Base-by-base conservation (phyloP, 208 protist species). In the Leishmania turanica region DNA sequence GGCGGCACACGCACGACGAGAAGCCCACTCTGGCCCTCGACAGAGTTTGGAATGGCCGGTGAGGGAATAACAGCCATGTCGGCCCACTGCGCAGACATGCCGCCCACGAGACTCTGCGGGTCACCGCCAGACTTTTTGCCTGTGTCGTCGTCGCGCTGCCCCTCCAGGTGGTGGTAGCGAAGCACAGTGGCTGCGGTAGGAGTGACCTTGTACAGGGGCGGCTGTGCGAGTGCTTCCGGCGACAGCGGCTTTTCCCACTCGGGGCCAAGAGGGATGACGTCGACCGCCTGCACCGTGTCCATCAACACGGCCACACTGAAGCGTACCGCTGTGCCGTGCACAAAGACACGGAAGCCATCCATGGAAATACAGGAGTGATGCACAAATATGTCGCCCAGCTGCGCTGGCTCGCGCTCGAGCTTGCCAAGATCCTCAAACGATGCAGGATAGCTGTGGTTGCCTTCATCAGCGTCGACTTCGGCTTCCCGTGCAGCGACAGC, bases 301-400 rank as follows among this genome's bases (percentile, higher is more conserved):
- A 90, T 92, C 47, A 90, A 51, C 78, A 88, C 84, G 17, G 77
- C 84, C 60, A 92, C 84, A 53, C 81, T 81, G 78, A 94, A 94
- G 79, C 85, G 83, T 31, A 94, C 89, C 9, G 81, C 70, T 31
- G 81, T 87, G 75, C 91, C 89, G 17, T 88, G 80, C 34, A 80
- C 75, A 54, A 94, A 82, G 13, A 87, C 83, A 51, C 89, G 88
- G 64, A 92, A 92, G 75, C 87, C 89, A 40, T 88, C 71, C 87
- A 91, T 92, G 45, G 85, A 81, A 49, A 94, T 85, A 77, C 89
- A 91, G 11, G 84, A 90, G 77, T 94, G 87, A 68, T 92, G 89
- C 31, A 94, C 89, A 75, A 94, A 94, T 58, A 94, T 90, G 79
- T 92, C 91, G 6, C 87, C 90, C 47, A 91, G 62, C 19, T 70